These are phyloP conservation scores for Phalaenopsis hybrid DNA, from an alignment of 116 monocot species.

Conservation along the genomic window DNA sequence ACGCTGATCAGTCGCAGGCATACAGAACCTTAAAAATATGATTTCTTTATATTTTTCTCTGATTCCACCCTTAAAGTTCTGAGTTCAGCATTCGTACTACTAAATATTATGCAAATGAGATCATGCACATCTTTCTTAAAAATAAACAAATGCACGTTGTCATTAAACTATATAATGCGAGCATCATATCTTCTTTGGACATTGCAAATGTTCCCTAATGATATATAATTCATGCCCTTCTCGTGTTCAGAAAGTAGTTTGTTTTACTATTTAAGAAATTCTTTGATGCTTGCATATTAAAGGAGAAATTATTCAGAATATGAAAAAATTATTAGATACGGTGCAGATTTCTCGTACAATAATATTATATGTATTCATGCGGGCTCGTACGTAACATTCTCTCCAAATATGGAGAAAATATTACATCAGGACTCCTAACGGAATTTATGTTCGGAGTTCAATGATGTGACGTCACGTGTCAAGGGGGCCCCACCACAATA, in stretches of 20 bases:
- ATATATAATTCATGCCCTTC: neutral
- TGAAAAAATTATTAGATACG: too few species aligned
- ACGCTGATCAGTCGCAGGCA: neutral
- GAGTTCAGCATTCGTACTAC: neutral
- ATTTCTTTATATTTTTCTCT: neutral
- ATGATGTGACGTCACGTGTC: too few species aligned
- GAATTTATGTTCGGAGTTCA: too few species aligned
- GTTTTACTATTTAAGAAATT: too few species aligned
- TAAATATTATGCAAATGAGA: neutral
- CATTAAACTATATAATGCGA: neutral
- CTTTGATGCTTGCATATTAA: too few species aligned
- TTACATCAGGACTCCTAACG: too few species aligned
- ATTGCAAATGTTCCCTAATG: neutral
- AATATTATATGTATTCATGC: too few species aligned
- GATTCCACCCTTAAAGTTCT: neutral
- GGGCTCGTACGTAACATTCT: too few species aligned
- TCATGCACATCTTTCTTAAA: neutral
- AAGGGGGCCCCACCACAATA: too few species aligned
- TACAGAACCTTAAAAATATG: neutral
- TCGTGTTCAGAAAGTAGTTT: neutral
- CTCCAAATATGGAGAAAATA: too few species aligned
- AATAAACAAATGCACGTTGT: constrained; percentile 1
- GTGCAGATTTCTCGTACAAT: too few species aligned
- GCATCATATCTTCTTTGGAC: neutral
- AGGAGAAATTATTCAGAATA: too few species aligned